These are phyloP conservation scores for Salvia miltiorrhiza DNA, from an alignment of 257 asterid species.

Conservation along the genomic window DNA sequence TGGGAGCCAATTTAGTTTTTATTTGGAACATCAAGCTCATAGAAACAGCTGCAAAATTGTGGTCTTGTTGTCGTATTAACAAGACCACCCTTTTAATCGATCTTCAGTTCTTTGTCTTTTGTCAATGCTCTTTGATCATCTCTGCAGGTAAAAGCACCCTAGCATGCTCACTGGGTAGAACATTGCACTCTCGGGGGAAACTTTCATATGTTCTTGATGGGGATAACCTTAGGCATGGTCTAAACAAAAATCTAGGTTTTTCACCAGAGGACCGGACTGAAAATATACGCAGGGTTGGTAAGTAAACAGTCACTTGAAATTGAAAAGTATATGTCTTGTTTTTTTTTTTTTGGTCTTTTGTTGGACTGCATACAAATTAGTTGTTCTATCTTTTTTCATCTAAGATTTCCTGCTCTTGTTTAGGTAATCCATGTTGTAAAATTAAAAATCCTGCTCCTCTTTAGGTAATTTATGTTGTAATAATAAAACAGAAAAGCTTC, in stretches of 20 bases:
- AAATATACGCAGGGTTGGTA: slow-evolving; percentile 93
- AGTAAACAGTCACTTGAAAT: slow-evolving; percentile 25
- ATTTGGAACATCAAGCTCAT: background rate
- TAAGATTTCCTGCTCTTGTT: background rate
- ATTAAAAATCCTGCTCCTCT: background rate
- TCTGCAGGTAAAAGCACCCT: slow-evolving; percentile 88
- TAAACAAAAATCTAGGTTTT: slow-evolving; percentile 87
- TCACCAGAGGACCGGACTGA: slow-evolving; percentile 83
- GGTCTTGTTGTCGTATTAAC: background rate
- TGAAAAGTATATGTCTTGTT: background rate
- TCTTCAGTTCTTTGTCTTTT: background rate
- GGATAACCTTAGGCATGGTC: slow-evolving; percentile 93
- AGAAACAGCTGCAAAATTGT: background rate
- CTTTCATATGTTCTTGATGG: slow-evolving; percentile 95
- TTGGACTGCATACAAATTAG: background rate
- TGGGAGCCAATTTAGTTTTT: background rate
- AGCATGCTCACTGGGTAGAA: slow-evolving; percentile 87
- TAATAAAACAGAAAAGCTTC: background rate
- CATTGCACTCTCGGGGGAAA: slow-evolving; percentile 75
- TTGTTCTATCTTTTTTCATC: background rate
- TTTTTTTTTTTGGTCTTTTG: background rate
- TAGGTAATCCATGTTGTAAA: background rate
- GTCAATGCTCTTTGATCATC: slow-evolving; percentile 3
- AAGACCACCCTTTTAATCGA: background rate
- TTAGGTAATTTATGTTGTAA: background rate